A percentile compares a stretch with the other conserved stretches of the same genome.
These are phyloP conservation scores for Aspergillus calidoustus DNA, from an alignment of 2,329 filamentous ascomycete genomes.

Conservation along the genomic window DNA sequence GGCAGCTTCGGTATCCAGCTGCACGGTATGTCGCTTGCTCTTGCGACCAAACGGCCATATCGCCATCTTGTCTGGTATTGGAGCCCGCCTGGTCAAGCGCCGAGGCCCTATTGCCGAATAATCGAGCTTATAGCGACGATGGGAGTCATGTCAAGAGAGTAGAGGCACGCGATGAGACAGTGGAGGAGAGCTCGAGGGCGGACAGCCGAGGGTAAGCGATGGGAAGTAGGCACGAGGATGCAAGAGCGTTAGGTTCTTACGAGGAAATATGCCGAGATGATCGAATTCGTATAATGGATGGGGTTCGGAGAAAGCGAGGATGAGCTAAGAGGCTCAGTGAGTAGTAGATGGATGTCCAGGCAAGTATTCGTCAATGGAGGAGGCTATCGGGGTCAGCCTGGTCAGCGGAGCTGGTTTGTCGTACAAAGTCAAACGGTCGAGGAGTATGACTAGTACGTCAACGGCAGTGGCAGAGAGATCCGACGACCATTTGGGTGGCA, in stretches of 20 bases:
- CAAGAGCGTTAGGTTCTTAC: background rate
- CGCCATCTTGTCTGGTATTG: conserved; percentile 61
- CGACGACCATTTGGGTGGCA: conserved; percentile 5
- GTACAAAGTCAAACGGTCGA: conserved; percentile 18
- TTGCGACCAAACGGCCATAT: conserved; percentile 83
- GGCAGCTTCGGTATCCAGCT: conserved; percentile 58
- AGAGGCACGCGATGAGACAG: conserved; percentile 24
- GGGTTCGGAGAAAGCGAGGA: background rate
- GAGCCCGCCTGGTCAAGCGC: conserved; percentile 28
- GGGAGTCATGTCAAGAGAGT: conserved; percentile 31
- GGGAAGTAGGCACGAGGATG: background rate
- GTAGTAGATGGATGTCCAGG: background rate
- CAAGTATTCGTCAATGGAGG: background rate
- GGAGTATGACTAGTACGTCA: conserved; percentile 11
- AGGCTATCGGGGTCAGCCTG: background rate
- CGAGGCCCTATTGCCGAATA: conserved; percentile 23
- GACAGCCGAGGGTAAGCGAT: conserved; percentile 14
- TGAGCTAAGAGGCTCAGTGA: background rate
- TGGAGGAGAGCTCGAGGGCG: background rate
- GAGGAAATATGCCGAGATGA: background rate
- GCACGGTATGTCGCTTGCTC: conserved; percentile 68
- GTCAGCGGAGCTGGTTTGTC: conserved; percentile 5
- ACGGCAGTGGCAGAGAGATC: conserved; percentile 4
- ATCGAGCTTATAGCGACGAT: conserved; percentile 24
- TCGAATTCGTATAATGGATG: background rate